Base-by-base conservation (phyloP, 305 asterid species). In the Fraxinus angustifolia region DNA sequence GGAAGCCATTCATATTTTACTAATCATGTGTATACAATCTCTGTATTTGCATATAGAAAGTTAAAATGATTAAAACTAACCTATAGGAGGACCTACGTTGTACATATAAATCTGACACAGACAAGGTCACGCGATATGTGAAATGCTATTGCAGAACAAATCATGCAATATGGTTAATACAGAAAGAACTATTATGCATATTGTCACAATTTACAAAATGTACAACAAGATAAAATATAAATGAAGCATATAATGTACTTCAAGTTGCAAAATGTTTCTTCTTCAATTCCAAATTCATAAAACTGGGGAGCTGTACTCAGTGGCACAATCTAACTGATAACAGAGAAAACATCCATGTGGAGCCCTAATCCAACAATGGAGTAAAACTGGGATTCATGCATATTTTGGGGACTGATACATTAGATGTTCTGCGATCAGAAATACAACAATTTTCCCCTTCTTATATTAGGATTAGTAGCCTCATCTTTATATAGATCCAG, bases 1-100 rank as follows among this genome's bases (percentile, higher is more conserved):
- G 89, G 77, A 78, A 85, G 23, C 79, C 83, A 82, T 78, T 81
- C 53, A 62, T 70, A 30, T 16, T 70, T 68, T 31, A 68, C 42
- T 68, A 68, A 12, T 36, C 75, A 68, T 68, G 21, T 31, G 26
- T 56, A 56, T 17, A 12, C 10, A 68, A 14, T 68, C 23, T 68
- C 10, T 68, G 34, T 11, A 30, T 31, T 68, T 68, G 21, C 40
- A 68, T 14, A 68, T 14, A 68, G 23, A 4, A 65, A 68, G 4
- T 68, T 30, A 17, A 68, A 31, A 68, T 28, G 75, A 30, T 2
- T 31, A 70, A 31, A 70, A 70, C 73, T 26, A 65, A 65, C 8
- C 34, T 8, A 65, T 65, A 65, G 35, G 72, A 65, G 34, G 34
- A 8, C 16, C 16, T 65, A 26, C 7, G n/a, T 62, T 23, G 30